Conservation (phyloP, 2,329 filamentous ascomycete species). For the Meredithiella fracta region DNA sequence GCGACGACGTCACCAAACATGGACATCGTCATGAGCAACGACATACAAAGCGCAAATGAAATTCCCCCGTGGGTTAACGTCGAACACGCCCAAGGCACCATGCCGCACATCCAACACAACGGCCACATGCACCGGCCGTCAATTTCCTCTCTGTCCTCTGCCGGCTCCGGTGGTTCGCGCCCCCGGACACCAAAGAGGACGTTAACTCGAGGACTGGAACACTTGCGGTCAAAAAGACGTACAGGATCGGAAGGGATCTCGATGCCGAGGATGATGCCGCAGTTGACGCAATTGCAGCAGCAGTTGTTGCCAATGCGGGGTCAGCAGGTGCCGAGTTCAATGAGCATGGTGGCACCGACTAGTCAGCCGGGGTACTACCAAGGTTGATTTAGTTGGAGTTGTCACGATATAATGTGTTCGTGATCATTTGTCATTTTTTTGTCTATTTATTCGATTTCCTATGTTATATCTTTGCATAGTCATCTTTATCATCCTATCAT, state of each 20-base stretch:
- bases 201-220: slow-evolving; percentile 16
- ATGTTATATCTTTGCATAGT: no score
- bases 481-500: slow-evolving; percentile 2
- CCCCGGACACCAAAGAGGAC: slow-evolving; percentile 16
- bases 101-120: not conserved
- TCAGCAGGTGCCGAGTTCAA: not conserved
- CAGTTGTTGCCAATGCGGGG: slow-evolving; percentile 2
- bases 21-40: slow-evolving; percentile 10
- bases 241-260: slow-evolving; percentile 6
- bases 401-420: not conserved
- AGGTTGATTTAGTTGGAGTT: not conserved
- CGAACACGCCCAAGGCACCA: not conserved
- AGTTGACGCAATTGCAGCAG: slow-evolving; percentile 2
- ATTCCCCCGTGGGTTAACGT: slow-evolving; percentile 10
- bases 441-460: no score
- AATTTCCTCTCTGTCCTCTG: not conserved
- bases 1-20: slow-evolving; percentile 6
- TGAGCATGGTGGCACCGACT: slow-evolving; percentile 6
- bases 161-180: not conserved
- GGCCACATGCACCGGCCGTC: slow-evolving; percentile 9
- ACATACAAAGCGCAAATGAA: slow-evolving; percentile 3
- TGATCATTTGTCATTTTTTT: not conserved
- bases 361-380: slow-evolving; percentile 10
- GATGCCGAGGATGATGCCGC: slow-evolving; percentile 9
- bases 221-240: slow-evolving; percentile 16